Evolutionary conservation across 2,329 filamentous ascomycete genomes (phyloP).

Genomic region (Trichophyton verrucosum): DNA sequence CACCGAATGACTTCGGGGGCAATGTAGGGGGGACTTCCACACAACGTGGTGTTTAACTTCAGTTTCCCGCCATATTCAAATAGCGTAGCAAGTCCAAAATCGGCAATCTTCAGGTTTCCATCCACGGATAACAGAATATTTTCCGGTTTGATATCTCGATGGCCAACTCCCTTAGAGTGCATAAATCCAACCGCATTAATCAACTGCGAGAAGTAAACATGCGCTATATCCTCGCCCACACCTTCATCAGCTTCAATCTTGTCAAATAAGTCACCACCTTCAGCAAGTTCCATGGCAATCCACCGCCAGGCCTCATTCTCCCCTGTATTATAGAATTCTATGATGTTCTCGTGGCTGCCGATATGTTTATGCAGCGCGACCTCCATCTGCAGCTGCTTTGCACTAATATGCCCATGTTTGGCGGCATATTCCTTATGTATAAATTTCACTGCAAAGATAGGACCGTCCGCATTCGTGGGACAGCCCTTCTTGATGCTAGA

Average conservation of each 20-base stretch:
- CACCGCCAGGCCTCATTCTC: slow-evolving; percentile 82
- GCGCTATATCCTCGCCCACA: slow-evolving; percentile 86
- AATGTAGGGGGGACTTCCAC: slow-evolving; percentile 92
- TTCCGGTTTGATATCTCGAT: slow-evolving; percentile 85
- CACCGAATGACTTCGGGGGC: slow-evolving; percentile 71
- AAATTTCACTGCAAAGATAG: slow-evolving; percentile 93
- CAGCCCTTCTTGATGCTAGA: slow-evolving; percentile 81
- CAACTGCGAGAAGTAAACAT: slow-evolving; percentile 90
- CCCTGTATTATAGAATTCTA: slow-evolving; percentile 78
- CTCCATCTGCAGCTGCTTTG: slow-evolving; percentile 85
- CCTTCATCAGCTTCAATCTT: slow-evolving; percentile 98
- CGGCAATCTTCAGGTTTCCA: slow-evolving; percentile 84
- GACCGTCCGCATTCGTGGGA: slow-evolving; percentile 54
- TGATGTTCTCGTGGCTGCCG: slow-evolving; percentile 82
- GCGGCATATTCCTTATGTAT: slow-evolving; percentile 95
- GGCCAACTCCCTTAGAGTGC: slow-evolving; percentile 89
- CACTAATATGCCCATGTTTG: slow-evolving; percentile 73
- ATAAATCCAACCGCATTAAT: slow-evolving; percentile 85
- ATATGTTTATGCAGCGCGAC: slow-evolving; percentile 81
- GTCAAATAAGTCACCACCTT: slow-evolving; percentile 93
- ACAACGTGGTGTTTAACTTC: slow-evolving; percentile 78
- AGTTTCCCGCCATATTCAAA: slow-evolving; percentile 78
- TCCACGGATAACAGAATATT: slow-evolving; percentile 80
- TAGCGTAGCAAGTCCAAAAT: slow-evolving; percentile 90
- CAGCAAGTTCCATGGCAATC: slow-evolving; percentile 96